Base-by-base conservation (phyloP, 208 protist genomes). In the Leishmania braziliensis region DNA sequence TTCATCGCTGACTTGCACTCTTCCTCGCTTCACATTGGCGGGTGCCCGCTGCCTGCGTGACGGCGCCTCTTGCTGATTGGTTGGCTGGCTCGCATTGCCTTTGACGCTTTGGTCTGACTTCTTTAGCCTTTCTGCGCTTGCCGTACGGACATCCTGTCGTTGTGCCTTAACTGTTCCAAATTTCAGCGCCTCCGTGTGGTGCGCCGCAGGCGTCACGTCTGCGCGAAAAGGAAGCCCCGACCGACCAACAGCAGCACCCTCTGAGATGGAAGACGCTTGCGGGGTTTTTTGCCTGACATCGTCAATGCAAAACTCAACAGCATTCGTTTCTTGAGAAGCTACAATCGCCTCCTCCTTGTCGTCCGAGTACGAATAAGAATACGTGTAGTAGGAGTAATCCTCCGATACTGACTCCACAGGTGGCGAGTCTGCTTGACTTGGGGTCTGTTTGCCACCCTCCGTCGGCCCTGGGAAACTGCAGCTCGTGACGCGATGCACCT, bases 371-470 rank as follows among this genome's bases (percentile, higher is more conserved):
- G 82, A 81, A 60, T 81, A 78, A 54, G 54, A 75, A 60, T 81
- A 78, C 43, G 46, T 75, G 62, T 85, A 85, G 65, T 81, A 85
- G 63, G 82, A 85, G 54, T 79, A 82, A 39, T 79, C 82, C 5
- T 9, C 33, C 0, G 77, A 75, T 4, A 69, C 26, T 9, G 62
- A 75, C 9, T 63, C 48, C 0, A 23, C 62, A 18, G 54, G 5
- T 20, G 60, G 58, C 20, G 48, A 5, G 60, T 51, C 76, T 23
- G 48, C 46, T 36, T 29, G 43, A 26, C 76, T 79, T 4, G 76
- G 63, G 0, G 76, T 79, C 3, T 48, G 48, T 33, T 68, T 23
- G 56, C 48, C 63, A 56, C 39, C 60, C 9, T 50, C 69, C 1
- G 56, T 48, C 54, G 29, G 29, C 0, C 9, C 58, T 0, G 16